Base-by-base conservation (phyloP, 129 eudicot genomes). In the Escallonia rubra region DNA sequence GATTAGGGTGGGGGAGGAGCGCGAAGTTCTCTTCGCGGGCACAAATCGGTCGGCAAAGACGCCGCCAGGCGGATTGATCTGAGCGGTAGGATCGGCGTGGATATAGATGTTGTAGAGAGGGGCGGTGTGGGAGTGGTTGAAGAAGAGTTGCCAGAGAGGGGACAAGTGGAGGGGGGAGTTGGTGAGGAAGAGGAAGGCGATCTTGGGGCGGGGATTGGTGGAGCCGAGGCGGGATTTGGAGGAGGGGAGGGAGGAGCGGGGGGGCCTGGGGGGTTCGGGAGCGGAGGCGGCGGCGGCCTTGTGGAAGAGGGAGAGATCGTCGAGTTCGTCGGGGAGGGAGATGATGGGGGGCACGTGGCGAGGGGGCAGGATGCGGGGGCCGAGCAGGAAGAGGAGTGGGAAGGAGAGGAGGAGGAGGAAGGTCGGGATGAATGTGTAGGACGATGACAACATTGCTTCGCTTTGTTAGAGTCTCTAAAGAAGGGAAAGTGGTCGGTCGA, bases 161-260 rank as follows among this genome's bases (percentile, higher is more conserved):
- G 84, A 39, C 47, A 89, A 89, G 53, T 78, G 76, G 62, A 93
- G 79, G 61, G 79, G 83, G 44, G 96, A 58, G 76, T 93, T 93
- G 5, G 98, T 93, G 49, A 93, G 79, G 59, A 93, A 93, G 3
- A 93, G 78, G 78, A 93, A 93, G 46, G 96, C 98, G 80, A 93
- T 86, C 47, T 89, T 94, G 78, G 94, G 92, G 45, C 67, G 63
- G 39, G 78, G 76, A 61, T 78, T 76, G 43, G 87, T 76, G 64
- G 89, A 1, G 57, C 89, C 90, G 57, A 92, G 81, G 34, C 71
- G 92, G n/a, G 81, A 73, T 50, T 75, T 78, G 63, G 78, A 41
- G 74, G 81, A 43, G 61, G 87, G 70, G 48, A 39, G 70, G 60
- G 69, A 10, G 74, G 65, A 64, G 55, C 38, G 79, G 14, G 44